Evolutionary conservation across 768 basidiomycete species (phyloP).

Genomic region (Suillus subaureus): DNA sequence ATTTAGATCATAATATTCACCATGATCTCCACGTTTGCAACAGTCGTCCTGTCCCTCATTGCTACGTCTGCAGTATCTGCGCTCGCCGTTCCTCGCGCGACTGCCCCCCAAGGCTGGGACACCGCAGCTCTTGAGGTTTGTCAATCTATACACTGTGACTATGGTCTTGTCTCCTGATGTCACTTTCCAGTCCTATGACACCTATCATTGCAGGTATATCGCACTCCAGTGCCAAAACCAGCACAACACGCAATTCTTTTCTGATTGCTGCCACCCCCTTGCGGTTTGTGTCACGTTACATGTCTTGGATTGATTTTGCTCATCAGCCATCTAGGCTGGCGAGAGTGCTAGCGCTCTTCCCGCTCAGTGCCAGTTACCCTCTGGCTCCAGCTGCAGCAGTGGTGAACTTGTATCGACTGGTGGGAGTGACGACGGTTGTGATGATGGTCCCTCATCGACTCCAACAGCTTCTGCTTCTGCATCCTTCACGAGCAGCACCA

Average conservation of each 20-base stretch:
- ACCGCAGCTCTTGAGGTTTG: conserved; percentile 48
- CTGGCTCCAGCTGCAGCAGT: conserved; percentile 27
- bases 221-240: conserved; percentile 51
- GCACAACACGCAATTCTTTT: conserved; percentile 60
- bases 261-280: conserved; percentile 71
- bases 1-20: conserved; percentile 32
- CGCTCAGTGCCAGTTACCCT: conserved; percentile 52
- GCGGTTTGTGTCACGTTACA: conserved; percentile 40
- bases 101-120: conserved; percentile 46
- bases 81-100: conserved; percentile 37
- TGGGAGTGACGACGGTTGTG: conserved; percentile 34
- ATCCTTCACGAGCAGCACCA: conserved; percentile 6
- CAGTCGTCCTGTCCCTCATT: conserved; percentile 45
- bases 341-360: conserved; percentile 53
- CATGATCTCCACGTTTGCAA: conserved; percentile 34
- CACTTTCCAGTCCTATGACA: conserved; percentile 45
- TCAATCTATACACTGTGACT: conserved; percentile 4
- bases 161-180: conserved; percentile 7
- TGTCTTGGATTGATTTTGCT: conserved; percentile 6
- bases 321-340: conserved; percentile 39
- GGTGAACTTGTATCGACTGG: conserved; percentile 20
- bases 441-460: conserved; percentile 27
- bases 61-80: conserved; percentile 38
- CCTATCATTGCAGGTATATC: conserved; percentile 65
- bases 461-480: conserved; percentile 19